These are phyloP conservation scores for Cetraspora pellucida DNA, from an alignment of 192 early-diverging fungal species.

Conservation along the genomic window DNA sequence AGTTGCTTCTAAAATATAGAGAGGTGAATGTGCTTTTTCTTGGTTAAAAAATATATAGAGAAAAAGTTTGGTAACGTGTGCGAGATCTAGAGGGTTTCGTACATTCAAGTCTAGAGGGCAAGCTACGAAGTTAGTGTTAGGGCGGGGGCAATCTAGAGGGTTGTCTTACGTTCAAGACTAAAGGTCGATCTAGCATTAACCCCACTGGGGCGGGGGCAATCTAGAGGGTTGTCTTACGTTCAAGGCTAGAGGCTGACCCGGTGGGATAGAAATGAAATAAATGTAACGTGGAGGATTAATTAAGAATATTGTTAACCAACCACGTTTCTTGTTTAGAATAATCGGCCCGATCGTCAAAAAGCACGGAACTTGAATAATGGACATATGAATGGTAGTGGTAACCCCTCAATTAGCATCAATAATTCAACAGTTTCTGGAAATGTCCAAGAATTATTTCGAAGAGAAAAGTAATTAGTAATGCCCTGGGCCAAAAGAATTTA, in stretches of 20 bases:
- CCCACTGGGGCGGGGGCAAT: slow-evolving; percentile 17
- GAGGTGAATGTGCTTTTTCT: slow-evolving; percentile 8
- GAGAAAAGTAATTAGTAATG: no score
- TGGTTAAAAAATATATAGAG: not conserved
- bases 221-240: slow-evolving; percentile 14
- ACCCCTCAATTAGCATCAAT: not conserved
- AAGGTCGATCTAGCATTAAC: not conserved
- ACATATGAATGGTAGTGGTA: not conserved
- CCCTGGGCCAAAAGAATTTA: no score
- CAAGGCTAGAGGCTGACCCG: slow-evolving; percentile 12
- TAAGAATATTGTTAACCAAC: not conserved
- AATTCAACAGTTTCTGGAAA: not conserved
- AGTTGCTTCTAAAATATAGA: slow-evolving; percentile 14
- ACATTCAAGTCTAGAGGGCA: slow-evolving; percentile 29
- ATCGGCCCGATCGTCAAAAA: not conserved
- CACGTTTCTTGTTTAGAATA: not conserved
- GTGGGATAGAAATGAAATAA: slow-evolving; percentile 1
- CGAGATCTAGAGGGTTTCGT: not conserved
- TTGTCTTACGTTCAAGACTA: slow-evolving; percentile 26
- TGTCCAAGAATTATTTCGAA: no score
- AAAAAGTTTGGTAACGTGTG: slow-evolving; percentile 5
- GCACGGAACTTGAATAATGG: not conserved
- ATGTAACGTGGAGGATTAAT: not conserved
- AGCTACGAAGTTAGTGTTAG: slow-evolving; percentile 23
- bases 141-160: slow-evolving; percentile 2